Conservation (phyloP, 1,284 basidiomycete species). For the Rhodotorula sp. region DNA sequence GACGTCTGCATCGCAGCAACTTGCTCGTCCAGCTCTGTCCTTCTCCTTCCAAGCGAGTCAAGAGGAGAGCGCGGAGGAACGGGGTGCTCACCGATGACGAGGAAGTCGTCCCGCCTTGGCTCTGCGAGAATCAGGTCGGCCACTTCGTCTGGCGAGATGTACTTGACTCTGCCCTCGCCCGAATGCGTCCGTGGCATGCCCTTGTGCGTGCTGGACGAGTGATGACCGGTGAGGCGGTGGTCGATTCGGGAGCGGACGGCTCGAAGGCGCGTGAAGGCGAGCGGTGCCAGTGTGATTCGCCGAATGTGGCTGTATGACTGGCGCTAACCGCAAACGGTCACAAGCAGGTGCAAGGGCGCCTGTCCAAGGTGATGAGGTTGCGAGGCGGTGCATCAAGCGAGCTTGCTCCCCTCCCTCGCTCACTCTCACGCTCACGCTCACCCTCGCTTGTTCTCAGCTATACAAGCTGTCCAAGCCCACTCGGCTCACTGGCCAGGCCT, state of each 20-base stretch:
- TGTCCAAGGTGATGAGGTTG: not conserved
- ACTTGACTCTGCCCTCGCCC: not conserved
- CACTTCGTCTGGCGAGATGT: conserved; percentile 17
- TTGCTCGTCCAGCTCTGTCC: not conserved
- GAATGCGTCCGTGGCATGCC: not conserved
- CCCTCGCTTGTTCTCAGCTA: not conserved
- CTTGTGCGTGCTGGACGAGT: not conserved
- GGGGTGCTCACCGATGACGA: conserved; percentile 19
- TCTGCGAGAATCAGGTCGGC: not conserved
- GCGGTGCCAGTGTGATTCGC: no score
- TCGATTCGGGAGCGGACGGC: not conserved
- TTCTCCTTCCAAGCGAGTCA: no score
- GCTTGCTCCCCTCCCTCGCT: not conserved
- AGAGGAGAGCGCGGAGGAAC: not conserved
- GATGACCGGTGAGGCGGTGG: not conserved
- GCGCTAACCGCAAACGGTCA: no score
- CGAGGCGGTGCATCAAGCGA: not conserved
- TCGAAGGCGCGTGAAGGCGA: no score
- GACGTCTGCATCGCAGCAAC: conserved; percentile 13
- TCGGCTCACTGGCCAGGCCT: no score
- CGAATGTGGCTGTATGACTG: no score
- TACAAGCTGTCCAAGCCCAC: not conserved
- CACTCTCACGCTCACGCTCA: not conserved
- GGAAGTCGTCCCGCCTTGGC: not conserved
- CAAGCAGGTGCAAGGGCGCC: not conserved